These are phyloP conservation scores for Dactylorhiza incarnata DNA, from an alignment of 106 monocot genomes.

Conservation along the genomic window DNA sequence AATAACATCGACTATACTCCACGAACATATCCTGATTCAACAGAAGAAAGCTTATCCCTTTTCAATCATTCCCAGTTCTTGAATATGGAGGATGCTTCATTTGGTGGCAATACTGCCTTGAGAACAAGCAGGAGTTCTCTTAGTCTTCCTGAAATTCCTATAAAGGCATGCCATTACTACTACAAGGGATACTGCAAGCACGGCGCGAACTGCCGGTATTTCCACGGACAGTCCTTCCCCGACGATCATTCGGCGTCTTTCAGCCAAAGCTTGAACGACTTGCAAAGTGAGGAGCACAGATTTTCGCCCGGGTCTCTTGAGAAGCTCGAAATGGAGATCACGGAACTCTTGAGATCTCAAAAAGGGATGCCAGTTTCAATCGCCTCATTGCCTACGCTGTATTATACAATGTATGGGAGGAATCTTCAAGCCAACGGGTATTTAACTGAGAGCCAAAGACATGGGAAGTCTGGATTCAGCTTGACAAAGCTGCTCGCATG, in stretches of 20 bases:
- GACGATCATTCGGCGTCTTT: slow-evolving; percentile 5
- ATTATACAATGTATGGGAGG: slow-evolving; percentile 66
- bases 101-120: not conserved
- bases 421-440: slow-evolving; percentile 65
- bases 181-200: slow-evolving; percentile 68
- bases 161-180: slow-evolving; percentile 44
- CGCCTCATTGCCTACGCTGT: slow-evolving; percentile 54
- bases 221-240: slow-evolving; percentile 25
- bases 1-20: slow-evolving; percentile 16
- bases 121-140: slow-evolving; percentile 24
- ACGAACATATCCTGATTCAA: slow-evolving; percentile 6
- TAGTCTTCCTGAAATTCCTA: slow-evolving; percentile 19
- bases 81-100: slow-evolving; percentile 11
- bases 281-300: slow-evolving; percentile 26
- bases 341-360: slow-evolving; percentile 54
- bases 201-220: slow-evolving; percentile 60
- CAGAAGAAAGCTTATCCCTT: not conserved
- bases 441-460: slow-evolving; percentile 79
- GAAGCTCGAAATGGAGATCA: slow-evolving; percentile 68
- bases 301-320: slow-evolving; percentile 39
- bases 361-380: slow-evolving; percentile 49
- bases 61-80: slow-evolving; percentile 12
- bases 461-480: slow-evolving; percentile 66
- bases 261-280: slow-evolving; percentile 18
- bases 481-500: slow-evolving; percentile 68